Percentiles rank a stretch among this genome's conserved stretches.
Conservation (phyloP, 1,284 basidiomycete species). For the Prillingera fragicola region DNA sequence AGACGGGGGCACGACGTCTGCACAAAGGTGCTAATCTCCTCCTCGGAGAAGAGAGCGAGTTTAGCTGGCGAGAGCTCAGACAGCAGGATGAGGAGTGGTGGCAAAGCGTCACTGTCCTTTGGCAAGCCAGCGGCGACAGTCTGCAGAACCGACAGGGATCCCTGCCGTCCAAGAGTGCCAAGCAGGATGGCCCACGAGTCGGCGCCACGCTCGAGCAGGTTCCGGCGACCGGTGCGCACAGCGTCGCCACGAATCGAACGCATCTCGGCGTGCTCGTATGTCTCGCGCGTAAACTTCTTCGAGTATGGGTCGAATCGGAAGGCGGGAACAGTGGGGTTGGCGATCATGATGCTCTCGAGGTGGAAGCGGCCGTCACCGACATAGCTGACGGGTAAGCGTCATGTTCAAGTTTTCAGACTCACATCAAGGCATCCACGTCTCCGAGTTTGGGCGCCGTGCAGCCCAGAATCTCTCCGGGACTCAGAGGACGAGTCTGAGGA, state of each 20-base stretch:
- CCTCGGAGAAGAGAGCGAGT: conserved; percentile 62
- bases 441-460: conserved; percentile 84
- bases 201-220: conserved; percentile 50
- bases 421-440: conserved; percentile 80
- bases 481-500: conserved; percentile 87
- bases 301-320: conserved; percentile 99
- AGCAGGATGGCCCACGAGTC: conserved; percentile 84
- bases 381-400: conserved; percentile 59
- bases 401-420: conserved; percentile 34
- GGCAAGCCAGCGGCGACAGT: conserved; percentile 66
- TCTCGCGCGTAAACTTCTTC: conserved; percentile 90
- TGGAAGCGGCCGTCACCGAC: conserved; percentile 98
- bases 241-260: conserved; percentile 67
- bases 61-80: conserved; percentile 96
- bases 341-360: conserved; percentile 98
- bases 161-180: conserved; percentile 92
- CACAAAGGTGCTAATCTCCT: conserved; percentile 22
- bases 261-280: conserved; percentile 90
- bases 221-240: conserved; percentile 64
- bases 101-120: conserved; percentile 39
- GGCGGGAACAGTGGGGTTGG: conserved; percentile 90
- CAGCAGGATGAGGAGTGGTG: conserved; percentile 70
- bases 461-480: conserved; percentile 93
- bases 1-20: conserved; percentile 26
- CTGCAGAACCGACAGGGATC: conserved; percentile 81